Conservation (phyloP, 306 rosid genomes). For the Abrus precatorius region DNA sequence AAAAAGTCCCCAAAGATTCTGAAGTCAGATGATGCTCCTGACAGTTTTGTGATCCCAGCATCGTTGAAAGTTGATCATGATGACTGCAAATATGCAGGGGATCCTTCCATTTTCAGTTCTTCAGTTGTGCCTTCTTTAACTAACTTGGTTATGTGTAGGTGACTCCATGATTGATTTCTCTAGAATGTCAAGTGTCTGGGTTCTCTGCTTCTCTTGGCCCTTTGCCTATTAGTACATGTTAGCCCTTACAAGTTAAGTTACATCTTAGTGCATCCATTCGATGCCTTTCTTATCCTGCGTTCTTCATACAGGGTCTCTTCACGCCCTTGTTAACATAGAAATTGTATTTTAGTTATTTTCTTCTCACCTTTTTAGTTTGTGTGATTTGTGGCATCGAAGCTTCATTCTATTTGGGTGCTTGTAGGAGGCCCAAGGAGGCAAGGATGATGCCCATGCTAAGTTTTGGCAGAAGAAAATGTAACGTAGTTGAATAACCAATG, state of each 20-base stretch:
- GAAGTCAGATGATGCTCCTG: constrained; percentile 51
- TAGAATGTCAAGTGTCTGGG: constrained; percentile 16
- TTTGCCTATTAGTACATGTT: not conserved
- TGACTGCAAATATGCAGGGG: constrained; percentile 77
- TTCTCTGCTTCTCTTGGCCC: not conserved
- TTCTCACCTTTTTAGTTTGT: not conserved
- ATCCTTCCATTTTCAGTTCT: constrained; percentile 68
- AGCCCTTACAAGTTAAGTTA: not conserved
- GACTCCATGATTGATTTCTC: constrained; percentile 41
- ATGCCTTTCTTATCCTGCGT: constrained; percentile 49
- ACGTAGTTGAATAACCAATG: constrained; percentile 49
- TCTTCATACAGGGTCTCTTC: not conserved
- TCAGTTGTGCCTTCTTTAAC: constrained; percentile 78
- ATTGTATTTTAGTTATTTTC: not conserved
- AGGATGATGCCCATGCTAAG: constrained; percentile 56
- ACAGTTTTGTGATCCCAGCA: constrained; percentile 59
- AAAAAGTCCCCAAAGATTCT: constrained; percentile 40
- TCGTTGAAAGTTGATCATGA: constrained; percentile 73
- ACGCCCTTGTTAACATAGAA: constrained; percentile 4
- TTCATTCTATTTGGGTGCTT: constrained; percentile 46
- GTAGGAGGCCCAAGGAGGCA: constrained; percentile 50
- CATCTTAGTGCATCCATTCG: constrained; percentile 54
- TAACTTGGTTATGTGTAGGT: constrained; percentile 90
- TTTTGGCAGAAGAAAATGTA: constrained; percentile 54
- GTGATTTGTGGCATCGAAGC: constrained; percentile 53